phyloP scores from a whole-genome alignment of 805 yeast species.

The Torulaspora delbrueckii region DNA sequence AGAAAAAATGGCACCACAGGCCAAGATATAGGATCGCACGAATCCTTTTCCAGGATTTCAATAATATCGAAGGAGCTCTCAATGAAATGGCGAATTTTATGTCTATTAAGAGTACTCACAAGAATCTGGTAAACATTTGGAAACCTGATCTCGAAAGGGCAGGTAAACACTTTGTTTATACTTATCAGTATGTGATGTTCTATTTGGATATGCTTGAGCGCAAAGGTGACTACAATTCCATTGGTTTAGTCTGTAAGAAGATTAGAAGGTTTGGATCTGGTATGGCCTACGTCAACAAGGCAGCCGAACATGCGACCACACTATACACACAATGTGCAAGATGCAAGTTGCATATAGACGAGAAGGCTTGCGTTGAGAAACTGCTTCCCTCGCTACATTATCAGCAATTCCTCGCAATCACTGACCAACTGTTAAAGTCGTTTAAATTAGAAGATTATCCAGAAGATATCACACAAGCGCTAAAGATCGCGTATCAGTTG shows the following conservation, averaged over 20 bases:
- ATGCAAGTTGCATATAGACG: constrained; percentile 20
- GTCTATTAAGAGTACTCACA: constrained; percentile 59
- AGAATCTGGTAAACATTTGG: constrained; percentile 82
- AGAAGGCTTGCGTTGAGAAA: constrained; percentile 27
- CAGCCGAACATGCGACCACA: constrained; percentile 26
- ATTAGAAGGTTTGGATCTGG: constrained; percentile 74
- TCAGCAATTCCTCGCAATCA: constrained; percentile 22
- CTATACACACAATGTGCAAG: constrained; percentile 24
- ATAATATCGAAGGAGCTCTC: constrained; percentile 50
- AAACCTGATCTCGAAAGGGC: constrained; percentile 88
- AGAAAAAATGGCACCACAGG: constrained; percentile 87
- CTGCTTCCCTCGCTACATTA: constrained; percentile 26
- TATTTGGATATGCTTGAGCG: constrained; percentile 52
- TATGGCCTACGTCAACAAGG: constrained; percentile 46
- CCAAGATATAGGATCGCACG: constrained; percentile 70
- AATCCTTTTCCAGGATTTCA: constrained; percentile 51
- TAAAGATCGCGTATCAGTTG: constrained; percentile 28
- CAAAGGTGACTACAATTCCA: constrained; percentile 51
- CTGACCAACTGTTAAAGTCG: constrained; percentile 19
- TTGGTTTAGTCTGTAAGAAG: constrained; percentile 61
- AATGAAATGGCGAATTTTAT: constrained; percentile 61
- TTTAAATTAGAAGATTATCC: constrained; percentile 19
- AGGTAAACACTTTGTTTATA: constrained; percentile 85
- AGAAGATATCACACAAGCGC: constrained; percentile 20
- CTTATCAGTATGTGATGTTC: constrained; percentile 61